These are phyloP conservation scores for Cronartium ribicola DNA, from an alignment of 1,284 basidiomycete species.

Conservation along the genomic window DNA sequence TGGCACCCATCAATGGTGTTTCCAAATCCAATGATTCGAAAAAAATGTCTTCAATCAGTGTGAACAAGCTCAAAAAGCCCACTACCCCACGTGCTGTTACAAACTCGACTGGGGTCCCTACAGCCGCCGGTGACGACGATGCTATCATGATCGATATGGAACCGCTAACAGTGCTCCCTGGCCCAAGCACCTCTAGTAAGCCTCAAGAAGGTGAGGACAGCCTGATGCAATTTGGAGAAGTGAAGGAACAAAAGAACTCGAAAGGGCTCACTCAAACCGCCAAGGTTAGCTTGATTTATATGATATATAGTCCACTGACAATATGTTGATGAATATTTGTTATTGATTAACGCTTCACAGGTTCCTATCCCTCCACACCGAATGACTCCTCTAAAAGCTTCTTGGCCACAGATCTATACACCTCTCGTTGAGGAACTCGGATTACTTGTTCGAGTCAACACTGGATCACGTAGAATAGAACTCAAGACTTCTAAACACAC, in stretches of 20 bases:
- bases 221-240: slow-evolving; percentile 1
- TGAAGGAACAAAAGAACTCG: neutral
- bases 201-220: neutral
- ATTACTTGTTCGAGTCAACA: slow-evolving; percentile 34
- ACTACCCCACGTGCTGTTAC: neutral
- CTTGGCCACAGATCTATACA: slow-evolving; percentile 39
- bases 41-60: neutral
- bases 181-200: neutral
- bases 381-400: slow-evolving; percentile 28
- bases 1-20: neutral
- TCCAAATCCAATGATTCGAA: neutral
- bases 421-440: slow-evolving; percentile 36
- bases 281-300: slow-evolving; percentile 3
- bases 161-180: neutral
- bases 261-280: slow-evolving; percentile 18
- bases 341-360: neutral
- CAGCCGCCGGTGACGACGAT: neutral
- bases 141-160: slow-evolving; percentile 1
- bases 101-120: neutral
- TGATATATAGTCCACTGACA: neutral
- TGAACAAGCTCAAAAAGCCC: neutral
- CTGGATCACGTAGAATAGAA: slow-evolving; percentile 17
- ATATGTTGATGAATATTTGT: neutral
- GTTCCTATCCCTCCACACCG: slow-evolving; percentile 37
- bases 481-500: slow-evolving; percentile 36